phyloP scores from a whole-genome alignment of 371 early-diverging fungal genomes.

The Capillidium rhysosporum region DNA sequence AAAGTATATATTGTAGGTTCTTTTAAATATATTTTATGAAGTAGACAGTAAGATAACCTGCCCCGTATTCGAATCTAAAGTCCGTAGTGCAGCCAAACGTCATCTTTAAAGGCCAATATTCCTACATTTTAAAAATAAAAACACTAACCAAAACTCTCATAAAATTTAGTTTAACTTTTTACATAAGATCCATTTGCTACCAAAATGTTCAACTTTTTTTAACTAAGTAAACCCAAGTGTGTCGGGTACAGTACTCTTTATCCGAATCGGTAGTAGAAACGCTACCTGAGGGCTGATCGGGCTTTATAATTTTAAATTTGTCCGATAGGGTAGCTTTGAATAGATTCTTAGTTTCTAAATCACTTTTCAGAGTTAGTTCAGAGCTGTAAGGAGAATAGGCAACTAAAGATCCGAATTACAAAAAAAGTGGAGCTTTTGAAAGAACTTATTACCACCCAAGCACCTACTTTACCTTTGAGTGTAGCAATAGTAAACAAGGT shows the following conservation, averaged over 20 bases:
- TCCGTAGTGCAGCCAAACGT: slow-evolving; percentile 51
- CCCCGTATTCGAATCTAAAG: slow-evolving; percentile 60
- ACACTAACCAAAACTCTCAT: too few relatives aligned
- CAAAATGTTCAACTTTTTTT: neutral
- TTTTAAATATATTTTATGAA: slow-evolving; percentile 83
- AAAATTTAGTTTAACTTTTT: too few relatives aligned
- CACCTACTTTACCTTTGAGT: neutral
- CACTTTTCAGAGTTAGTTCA: neutral
- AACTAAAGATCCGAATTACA: too few relatives aligned
- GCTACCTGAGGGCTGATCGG: neutral
- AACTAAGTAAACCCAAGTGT: slow-evolving; percentile 3
- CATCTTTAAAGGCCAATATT: slow-evolving; percentile 55
- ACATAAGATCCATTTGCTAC: too few relatives aligned
- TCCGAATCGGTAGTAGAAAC: slow-evolving; percentile 1
- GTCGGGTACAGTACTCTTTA: neutral
- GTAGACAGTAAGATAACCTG: slow-evolving; percentile 58
- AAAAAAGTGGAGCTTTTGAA: too few relatives aligned
- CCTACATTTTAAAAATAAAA: too few relatives aligned
- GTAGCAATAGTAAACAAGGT: neutral
- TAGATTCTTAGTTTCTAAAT: too few relatives aligned
- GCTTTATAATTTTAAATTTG: neutral
- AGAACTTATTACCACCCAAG: neutral
- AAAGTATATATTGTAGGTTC: slow-evolving; percentile 18
- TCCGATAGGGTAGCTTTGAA: too few relatives aligned
- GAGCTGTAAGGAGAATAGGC: neutral